A percentile compares a stretch with the other conserved stretches of the same genome.
Evolutionary conservation across 768 basidiomycete species (phyloP).

Genomic region (Termitomyces sp.): DNA sequence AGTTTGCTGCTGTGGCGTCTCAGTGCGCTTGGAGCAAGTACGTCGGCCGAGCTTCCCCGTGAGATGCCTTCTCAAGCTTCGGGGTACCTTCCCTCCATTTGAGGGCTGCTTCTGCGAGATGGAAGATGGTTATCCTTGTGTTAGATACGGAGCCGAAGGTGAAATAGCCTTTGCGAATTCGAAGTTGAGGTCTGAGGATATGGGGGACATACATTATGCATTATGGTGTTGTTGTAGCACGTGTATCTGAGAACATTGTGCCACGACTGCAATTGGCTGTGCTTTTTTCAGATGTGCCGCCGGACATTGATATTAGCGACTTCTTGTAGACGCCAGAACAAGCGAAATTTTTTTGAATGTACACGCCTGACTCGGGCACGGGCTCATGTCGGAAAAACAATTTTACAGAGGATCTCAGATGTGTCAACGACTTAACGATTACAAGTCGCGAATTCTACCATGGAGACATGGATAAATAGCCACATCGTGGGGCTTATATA

Average conservation of each 20-base stretch:
- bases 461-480: not conserved
- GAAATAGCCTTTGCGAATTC: not conserved
- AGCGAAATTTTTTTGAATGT: not conserved
- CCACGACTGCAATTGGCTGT: not conserved
- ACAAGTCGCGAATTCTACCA: not conserved
- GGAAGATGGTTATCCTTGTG: not conserved
- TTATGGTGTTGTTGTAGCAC: not conserved
- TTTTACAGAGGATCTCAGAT: not conserved
- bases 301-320: not conserved
- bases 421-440: not conserved
- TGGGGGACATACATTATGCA: too few species aligned
- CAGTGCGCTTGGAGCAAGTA: not conserved
- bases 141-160: not conserved
- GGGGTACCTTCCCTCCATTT: conserved; percentile 7
- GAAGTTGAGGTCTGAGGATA: not conserved
- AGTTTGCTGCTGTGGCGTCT: not conserved
- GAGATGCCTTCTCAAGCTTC: not conserved
- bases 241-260: not conserved
- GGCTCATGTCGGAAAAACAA: not conserved
- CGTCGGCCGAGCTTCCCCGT: not conserved
- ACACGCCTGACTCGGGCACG: not conserved
- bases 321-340: not conserved
- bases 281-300: not conserved
- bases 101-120: conserved; percentile 2
- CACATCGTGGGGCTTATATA: not conserved